phyloP scores from a whole-genome alignment of 2,329 filamentous ascomycete species.

The Esteya vermicola region DNA sequence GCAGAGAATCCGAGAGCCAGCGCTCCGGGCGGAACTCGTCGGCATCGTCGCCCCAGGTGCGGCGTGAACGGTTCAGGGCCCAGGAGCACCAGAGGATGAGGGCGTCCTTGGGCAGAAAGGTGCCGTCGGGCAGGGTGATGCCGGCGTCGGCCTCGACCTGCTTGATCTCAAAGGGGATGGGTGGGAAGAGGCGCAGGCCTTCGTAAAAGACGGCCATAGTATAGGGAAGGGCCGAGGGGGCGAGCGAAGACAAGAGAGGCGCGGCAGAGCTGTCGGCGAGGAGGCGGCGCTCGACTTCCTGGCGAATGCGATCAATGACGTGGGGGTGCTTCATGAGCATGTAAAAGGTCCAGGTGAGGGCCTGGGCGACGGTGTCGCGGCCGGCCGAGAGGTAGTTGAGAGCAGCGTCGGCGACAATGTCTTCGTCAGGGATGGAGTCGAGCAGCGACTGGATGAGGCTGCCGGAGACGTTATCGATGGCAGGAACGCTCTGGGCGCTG shows the following conservation, averaged over 20 bases:
- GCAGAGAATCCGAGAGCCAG: constrained; percentile 27
- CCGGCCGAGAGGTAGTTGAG: constrained; percentile 53
- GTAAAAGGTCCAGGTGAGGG: constrained; percentile 50
- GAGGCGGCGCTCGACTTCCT: constrained; percentile 22
- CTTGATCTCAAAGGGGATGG: constrained; percentile 52
- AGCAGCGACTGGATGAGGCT: constrained; percentile 47
- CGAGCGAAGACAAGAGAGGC: constrained; percentile 19
- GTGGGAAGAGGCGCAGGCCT: constrained; percentile 45
- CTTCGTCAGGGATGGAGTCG: constrained; percentile 36
- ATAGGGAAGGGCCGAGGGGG: constrained; percentile 34
- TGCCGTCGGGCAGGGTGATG: constrained; percentile 42
- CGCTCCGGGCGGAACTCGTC: constrained; percentile 40
- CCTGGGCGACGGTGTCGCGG: constrained; percentile 50
- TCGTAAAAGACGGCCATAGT: constrained; percentile 50
- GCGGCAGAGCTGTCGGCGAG: constrained; percentile 4
- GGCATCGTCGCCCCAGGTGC: constrained; percentile 43
- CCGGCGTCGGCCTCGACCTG: constrained; percentile 33
- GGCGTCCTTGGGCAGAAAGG: constrained; percentile 35
- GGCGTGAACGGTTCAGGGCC: constrained; percentile 44
- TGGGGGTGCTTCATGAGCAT: constrained; percentile 37
- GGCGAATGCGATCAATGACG: constrained; percentile 24
- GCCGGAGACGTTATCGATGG: constrained; percentile 31
- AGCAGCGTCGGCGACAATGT: constrained; percentile 48
- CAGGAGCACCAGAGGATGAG: constrained; percentile 50
- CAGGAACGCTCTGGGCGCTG: no score